Evolutionary conservation across 805 yeast species (phyloP).

Genomic region (Wickerhamomyces bisporus): DNA sequence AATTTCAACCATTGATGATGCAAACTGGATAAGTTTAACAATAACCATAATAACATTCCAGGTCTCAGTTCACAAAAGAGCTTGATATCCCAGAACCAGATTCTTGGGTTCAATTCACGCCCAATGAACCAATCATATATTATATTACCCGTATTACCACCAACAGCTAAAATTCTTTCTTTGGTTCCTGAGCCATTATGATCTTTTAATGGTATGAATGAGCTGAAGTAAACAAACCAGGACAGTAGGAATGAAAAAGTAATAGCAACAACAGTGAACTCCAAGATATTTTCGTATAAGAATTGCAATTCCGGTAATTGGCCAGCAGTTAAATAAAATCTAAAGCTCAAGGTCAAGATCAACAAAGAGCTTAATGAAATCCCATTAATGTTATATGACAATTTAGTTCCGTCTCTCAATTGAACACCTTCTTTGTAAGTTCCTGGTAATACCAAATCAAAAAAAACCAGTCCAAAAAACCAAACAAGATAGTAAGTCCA

Average conservation of each 20-base stretch:
- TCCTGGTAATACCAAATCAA: slow-evolving; percentile 70
- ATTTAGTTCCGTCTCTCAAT: slow-evolving; percentile 69
- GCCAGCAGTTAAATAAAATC: slow-evolving; percentile 49
- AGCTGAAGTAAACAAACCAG: slow-evolving; percentile 54
- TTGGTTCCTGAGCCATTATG: slow-evolving; percentile 49
- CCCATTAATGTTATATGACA: slow-evolving; percentile 83
- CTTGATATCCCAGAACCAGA: slow-evolving; percentile 83
- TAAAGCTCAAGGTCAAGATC: slow-evolving; percentile 37
- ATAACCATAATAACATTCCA: slow-evolving; percentile 82
- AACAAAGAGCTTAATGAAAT: slow-evolving; percentile 42
- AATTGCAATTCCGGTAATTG: slow-evolving; percentile 75
- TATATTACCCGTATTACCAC: slow-evolving; percentile 76
- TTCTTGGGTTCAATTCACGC: slow-evolving; percentile 88
- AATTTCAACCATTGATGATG: slow-evolving; percentile 69
- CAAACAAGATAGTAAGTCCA: slow-evolving; percentile 68
- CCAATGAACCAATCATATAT: slow-evolving; percentile 97
- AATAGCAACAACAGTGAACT: slow-evolving; percentile 57
- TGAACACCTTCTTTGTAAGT: slow-evolving; percentile 54
- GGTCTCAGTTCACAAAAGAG: slow-evolving; percentile 92
- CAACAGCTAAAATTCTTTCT: slow-evolving; percentile 73
- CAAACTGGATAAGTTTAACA: slow-evolving; percentile 70
- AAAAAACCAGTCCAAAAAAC: slow-evolving; percentile 59
- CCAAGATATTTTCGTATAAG: slow-evolving; percentile 62
- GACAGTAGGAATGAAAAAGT: slow-evolving; percentile 63
- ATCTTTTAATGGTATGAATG: slow-evolving; percentile 54